Base-by-base conservation (phyloP, 192 early-diverging fungal genomes). In the Backusella circina region DNA sequence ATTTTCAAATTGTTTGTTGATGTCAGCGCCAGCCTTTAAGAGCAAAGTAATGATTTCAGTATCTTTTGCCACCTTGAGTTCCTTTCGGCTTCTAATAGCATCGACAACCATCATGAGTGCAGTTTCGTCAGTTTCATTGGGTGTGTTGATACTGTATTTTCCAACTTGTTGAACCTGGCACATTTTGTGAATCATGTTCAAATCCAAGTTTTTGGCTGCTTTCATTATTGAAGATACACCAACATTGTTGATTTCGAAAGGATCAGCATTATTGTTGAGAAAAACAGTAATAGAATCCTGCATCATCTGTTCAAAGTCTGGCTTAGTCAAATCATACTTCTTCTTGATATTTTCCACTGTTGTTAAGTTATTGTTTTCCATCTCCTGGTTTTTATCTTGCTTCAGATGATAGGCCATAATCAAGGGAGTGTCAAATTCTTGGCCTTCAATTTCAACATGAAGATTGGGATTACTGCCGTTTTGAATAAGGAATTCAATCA, bases 401-500 rank as follows among this genome's bases (percentile, higher is more conserved):
- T 37, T 75, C 15, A 30, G 10, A 12, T 68, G 38, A 66, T 70
- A 78, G 16, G 44, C 73, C 47, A 79, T 75, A 0, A 69, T 64
- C 37, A 77, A 41, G 2, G 77, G 35, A 15, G 57, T 78, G 2
- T 65, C 38, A 26, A 28, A 61, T 61, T 23, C 23, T 32, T 51
- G 16, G 15, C 50, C 28, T 8, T 57, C 18, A 21, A 33, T 28
- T 2, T 75, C 71, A 35, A 21, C 33, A 15, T 31, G 26, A 37
- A 67, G 33, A 65, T 82, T 75, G 7, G 67, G 70, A 41, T 76
- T 31, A 32, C 65, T 39, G 23, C 81, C 81, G 39, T 76, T 39
- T 2, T 38, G 28, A 13, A 82, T 21, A 28, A 82, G 72, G 32
- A 79, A 79, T 0, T 72, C 28, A 5, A 82, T 44, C 32, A 82